A percentile compares a stretch with the other conserved stretches of the same genome.
These are phyloP conservation scores for Sugiyamaella neomexicana DNA, from an alignment of 1,139 yeast genomes.

Conservation along the genomic window DNA sequence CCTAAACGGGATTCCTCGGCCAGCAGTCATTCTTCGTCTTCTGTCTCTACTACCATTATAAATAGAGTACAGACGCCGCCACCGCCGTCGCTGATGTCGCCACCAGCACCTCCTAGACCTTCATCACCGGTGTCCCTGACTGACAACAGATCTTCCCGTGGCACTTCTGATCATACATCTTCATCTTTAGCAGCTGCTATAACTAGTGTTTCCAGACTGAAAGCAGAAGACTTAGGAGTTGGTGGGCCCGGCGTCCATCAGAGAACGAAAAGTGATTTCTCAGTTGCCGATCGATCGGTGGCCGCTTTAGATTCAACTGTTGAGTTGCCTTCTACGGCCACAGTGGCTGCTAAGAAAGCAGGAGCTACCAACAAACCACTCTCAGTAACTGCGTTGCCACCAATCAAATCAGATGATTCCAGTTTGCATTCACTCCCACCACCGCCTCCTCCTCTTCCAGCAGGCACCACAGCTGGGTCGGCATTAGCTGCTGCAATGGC, in stretches of 20 bases:
- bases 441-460: conserved; percentile 6
- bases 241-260: neutral
- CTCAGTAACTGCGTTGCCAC: conserved; percentile 11
- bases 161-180: neutral
- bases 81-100: too few species aligned
- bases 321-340: neutral
- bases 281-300: neutral
- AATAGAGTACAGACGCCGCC: neutral
- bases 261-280: neutral
- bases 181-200: conserved; percentile 4
- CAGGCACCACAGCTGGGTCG: conserved; percentile 15
- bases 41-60: neutral
- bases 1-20: neutral
- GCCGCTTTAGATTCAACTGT: neutral
- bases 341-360: conserved; percentile 12
- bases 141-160: neutral
- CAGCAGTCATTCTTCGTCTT: neutral
- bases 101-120: neutral
- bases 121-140: neutral
- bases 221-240: neutral
- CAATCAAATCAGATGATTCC: conserved; percentile 2
- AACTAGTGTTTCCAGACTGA: neutral
- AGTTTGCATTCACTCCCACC: neutral
- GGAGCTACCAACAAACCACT: conserved; percentile 12
- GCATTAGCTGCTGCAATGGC: conserved; percentile 32